A percentile compares a stretch with the other conserved stretches of the same genome.
These are phyloP conservation scores for Quercus engelmannii DNA, from an alignment of 306 rosid genomes.

Conservation along the genomic window DNA sequence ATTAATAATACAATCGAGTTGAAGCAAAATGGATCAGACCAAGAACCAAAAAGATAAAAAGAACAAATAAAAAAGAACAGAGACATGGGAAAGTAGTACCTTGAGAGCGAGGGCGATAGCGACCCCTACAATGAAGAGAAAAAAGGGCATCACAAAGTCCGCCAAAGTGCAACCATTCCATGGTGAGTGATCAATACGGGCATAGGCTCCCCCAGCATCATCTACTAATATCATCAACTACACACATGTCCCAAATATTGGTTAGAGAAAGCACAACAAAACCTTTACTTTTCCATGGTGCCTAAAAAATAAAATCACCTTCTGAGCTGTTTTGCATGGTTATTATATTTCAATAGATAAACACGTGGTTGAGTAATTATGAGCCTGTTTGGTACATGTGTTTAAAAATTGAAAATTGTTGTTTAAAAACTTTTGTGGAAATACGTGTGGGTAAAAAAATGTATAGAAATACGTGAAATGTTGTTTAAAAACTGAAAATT, in stretches of 20 bases:
- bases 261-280: background rate
- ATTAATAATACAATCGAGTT: background rate
- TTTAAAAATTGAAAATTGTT: too few species aligned
- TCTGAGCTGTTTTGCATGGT: too few species aligned
- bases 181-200: slow-evolving; percentile 84
- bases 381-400: too few species aligned
- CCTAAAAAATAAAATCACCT: too few species aligned
- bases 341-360: too few species aligned
- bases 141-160: slow-evolving; percentile 90
- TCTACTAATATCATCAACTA: slow-evolving; percentile 87
- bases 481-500: too few species aligned
- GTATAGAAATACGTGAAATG: too few species aligned
- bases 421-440: too few species aligned
- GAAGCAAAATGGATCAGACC: background rate
- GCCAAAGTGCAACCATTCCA: slow-evolving; percentile 97
- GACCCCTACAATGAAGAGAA: slow-evolving; percentile 90
- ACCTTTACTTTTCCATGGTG: background rate
- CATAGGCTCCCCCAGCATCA: slow-evolving; percentile 76
- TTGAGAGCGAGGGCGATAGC: slow-evolving; percentile 87
- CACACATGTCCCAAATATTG: background rate
- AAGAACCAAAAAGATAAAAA: background rate
- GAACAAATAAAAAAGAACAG: background rate
- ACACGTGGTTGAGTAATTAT: too few species aligned
- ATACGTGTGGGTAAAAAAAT: too few species aligned
- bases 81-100: slow-evolving; percentile 28